phyloP scores from a whole-genome alignment of 2,329 filamentous ascomycete species.

The Tympanopsis confertula region DNA sequence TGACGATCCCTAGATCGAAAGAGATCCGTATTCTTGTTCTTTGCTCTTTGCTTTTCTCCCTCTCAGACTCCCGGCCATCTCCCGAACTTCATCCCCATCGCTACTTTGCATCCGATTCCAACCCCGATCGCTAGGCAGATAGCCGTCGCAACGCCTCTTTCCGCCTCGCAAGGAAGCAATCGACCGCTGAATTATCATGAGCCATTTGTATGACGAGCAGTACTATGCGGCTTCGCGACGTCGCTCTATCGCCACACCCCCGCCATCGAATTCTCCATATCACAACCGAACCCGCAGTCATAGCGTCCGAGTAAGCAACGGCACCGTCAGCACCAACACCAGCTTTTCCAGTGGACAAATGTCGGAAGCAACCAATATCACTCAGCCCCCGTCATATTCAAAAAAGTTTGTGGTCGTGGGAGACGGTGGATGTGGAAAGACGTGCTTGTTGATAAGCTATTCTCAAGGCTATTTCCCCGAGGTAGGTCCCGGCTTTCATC shows the following conservation, averaged over 20 bases:
- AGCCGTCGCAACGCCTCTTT: too few relatives aligned
- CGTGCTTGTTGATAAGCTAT: conserved; percentile 95
- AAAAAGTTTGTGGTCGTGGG: conserved; percentile 99
- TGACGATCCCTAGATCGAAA: too few relatives aligned
- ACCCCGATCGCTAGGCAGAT: too few relatives aligned
- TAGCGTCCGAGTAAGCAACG: conserved; percentile 67
- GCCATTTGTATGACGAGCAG: neutral
- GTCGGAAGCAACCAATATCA: conserved; percentile 73
- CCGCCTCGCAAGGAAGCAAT: too few relatives aligned
- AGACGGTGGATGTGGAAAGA: conserved; percentile 97
- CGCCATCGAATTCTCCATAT: neutral
- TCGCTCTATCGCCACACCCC: neutral
- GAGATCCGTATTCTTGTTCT: too few relatives aligned
- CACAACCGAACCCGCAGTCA: conserved; percentile 29
- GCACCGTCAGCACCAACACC: conserved; percentile 76
- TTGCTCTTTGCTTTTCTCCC: too few relatives aligned
- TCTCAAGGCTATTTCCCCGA: conserved; percentile 98
- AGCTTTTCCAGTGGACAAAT: conserved; percentile 63
- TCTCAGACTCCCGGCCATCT: too few relatives aligned
- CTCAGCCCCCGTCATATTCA: conserved; percentile 82
- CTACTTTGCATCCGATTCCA: too few relatives aligned
- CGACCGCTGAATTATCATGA: too few relatives aligned
- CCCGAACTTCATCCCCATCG: too few relatives aligned
- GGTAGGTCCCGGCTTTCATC: conserved; percentile 44
- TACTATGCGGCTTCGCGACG: neutral